Conservation (phyloP, 345 rosid species). For the Geranium brycei region DNA sequence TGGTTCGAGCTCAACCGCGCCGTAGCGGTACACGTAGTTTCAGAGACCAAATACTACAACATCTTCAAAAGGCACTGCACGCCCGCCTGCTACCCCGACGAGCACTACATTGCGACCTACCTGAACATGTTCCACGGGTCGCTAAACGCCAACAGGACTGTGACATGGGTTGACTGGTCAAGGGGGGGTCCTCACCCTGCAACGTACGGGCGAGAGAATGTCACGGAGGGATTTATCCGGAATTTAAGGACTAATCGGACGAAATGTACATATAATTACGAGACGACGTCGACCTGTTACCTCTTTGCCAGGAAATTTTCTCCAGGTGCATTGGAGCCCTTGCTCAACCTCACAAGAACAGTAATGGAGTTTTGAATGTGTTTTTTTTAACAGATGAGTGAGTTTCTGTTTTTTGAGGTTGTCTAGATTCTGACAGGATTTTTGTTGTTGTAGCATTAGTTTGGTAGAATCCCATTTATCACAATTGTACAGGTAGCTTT, state of each 20-base stretch:
- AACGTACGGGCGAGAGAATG: slow-evolving; percentile 30
- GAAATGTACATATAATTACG: slow-evolving; percentile 53
- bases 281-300: slow-evolving; percentile 46
- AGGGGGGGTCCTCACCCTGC: slow-evolving; percentile 88
- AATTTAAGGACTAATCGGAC: slow-evolving; percentile 53
- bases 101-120: slow-evolving; percentile 78
- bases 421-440: too few relatives aligned
- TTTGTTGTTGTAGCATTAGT: too few relatives aligned
- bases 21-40: slow-evolving; percentile 45
- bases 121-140: slow-evolving; percentile 73
- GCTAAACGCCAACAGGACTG: slow-evolving; percentile 50
- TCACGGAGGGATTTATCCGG: slow-evolving; percentile 51
- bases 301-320: slow-evolving; percentile 91
- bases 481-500: too few relatives aligned
- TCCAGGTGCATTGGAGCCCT: slow-evolving; percentile 51
- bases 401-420: too few relatives aligned
- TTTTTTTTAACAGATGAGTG: too few relatives aligned
- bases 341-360: slow-evolving; percentile 55
- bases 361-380: slow-evolving; percentile 45
- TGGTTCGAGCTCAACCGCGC: slow-evolving; percentile 81
- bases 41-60: slow-evolving; percentile 56
- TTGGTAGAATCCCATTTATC: too few relatives aligned
- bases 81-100: slow-evolving; percentile 94
- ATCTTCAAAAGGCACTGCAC: slow-evolving; percentile 59
- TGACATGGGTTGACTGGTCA: slow-evolving; percentile 92